Percentiles rank a stretch among this genome's conserved stretches.
Evolutionary conservation across 305 asterid species (phyloP).

Genomic region (Plantago lanceolata): DNA sequence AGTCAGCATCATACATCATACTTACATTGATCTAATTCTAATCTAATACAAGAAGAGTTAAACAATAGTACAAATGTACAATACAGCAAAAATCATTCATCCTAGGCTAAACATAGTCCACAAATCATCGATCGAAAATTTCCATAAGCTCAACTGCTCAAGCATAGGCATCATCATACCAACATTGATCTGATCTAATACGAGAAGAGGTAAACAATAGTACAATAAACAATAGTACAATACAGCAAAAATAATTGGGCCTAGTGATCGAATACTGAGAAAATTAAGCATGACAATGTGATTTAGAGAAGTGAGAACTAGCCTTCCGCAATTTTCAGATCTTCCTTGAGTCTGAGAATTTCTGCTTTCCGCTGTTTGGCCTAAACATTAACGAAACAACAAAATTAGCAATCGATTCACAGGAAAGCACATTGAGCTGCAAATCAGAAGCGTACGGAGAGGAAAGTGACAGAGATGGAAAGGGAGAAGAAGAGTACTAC

Average conservation of each 20-base stretch:
- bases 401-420: neutral
- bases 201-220: no score
- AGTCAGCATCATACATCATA: neutral
- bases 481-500: no score
- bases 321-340: slow-evolving; percentile 82
- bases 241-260: no score
- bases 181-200: no score
- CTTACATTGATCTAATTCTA: neutral
- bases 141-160: no score
- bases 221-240: no score
- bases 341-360: slow-evolving; percentile 70
- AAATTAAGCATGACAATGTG: neutral
- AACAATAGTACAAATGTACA: no score
- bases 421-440: no score
- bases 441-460: neutral
- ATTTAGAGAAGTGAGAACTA: slow-evolving; percentile 13
- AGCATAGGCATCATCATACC: no score
- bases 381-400: slow-evolving; percentile 30
- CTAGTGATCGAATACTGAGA: neutral
- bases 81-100: neutral
- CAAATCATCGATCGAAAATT: no score
- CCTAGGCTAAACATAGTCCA: no score
- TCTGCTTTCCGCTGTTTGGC: slow-evolving; percentile 79
- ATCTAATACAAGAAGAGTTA: neutral
- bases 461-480: neutral